These are phyloP conservation scores for Penicillium nordicum DNA, from an alignment of 2,329 filamentous ascomycete genomes.

Conservation along the genomic window DNA sequence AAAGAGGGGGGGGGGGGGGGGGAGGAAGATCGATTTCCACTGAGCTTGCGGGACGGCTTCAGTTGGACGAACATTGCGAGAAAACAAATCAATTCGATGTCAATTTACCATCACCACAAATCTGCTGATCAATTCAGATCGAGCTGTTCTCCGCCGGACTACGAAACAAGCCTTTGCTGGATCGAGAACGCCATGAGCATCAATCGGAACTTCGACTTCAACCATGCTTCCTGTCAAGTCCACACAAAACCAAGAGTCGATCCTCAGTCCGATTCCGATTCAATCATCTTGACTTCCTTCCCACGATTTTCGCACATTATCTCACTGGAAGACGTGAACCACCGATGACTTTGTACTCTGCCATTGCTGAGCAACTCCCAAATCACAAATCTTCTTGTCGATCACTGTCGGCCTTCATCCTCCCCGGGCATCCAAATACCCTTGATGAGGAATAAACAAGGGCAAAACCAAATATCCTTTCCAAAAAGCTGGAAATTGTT, in stretches of 20 bases:
- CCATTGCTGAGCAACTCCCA: neutral
- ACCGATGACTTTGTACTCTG: neutral
- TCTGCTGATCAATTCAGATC: neutral
- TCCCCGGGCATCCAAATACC: neutral
- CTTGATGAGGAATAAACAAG: neutral
- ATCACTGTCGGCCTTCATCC: neutral
- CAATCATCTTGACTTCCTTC: no score
- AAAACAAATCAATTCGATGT: neutral
- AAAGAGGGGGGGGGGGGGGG: no score
- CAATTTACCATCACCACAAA: neutral
- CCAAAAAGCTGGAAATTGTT: neutral
- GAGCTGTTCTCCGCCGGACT: neutral
- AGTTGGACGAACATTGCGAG: neutral
- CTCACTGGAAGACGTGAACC: neutral
- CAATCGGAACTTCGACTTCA: neutral
- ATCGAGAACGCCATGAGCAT: neutral
- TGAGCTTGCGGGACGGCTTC: neutral
- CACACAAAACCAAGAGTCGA: neutral
- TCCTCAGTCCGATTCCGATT: neutral
- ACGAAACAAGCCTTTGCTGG: neutral
- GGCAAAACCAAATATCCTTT: neutral
- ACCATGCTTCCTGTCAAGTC: neutral
- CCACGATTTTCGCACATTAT: neutral
- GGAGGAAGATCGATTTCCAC: neutral
- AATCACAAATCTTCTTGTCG: neutral